Evolutionary conservation across 2,329 filamentous ascomycete genomes (phyloP).

Genomic region (Diaporthe sp.): DNA sequence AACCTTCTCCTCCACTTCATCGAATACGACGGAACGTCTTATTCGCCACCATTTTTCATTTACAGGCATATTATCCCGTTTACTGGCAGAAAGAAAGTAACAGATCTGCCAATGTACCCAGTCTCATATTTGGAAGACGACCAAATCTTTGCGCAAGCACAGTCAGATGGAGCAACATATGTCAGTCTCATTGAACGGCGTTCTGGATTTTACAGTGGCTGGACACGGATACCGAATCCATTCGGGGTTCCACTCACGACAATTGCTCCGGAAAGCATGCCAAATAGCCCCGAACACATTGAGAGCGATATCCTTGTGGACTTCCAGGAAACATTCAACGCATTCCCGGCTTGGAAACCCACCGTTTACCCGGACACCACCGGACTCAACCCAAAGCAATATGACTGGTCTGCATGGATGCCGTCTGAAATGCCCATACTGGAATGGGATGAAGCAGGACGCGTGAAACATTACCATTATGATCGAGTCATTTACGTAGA

Average conservation of each 20-base stretch:
- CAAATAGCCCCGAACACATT: not conserved
- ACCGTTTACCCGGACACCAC: accelerated
- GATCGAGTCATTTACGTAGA: accelerated
- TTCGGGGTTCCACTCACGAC: not conserved
- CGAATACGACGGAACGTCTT: not conserved
- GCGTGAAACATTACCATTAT: accelerated
- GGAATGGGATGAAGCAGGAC: not conserved
- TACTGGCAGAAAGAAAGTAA: not conserved
- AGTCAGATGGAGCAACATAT: not conserved
- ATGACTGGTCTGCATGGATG: no score
- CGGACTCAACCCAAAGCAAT: no score
- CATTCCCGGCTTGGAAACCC: not conserved
- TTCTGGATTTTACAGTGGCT: constrained; percentile 20
- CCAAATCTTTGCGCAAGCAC: not conserved
- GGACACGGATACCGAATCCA: not conserved
- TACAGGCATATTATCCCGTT: accelerated
- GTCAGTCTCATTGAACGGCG: not conserved
- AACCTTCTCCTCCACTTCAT: not conserved
- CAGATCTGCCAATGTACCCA: not conserved
- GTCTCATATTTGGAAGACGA: constrained; percentile 1
- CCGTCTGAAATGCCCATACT: not conserved
- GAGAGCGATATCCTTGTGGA: constrained; percentile 22
- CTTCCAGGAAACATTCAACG: constrained; percentile 17
- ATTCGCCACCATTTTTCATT: not conserved
- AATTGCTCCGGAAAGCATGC: accelerated